A percentile compares a stretch with the other conserved stretches of the same genome.
These are phyloP conservation scores for Penicillium sp. DNA, from an alignment of 2,329 filamentous ascomycete genomes.

Conservation along the genomic window DNA sequence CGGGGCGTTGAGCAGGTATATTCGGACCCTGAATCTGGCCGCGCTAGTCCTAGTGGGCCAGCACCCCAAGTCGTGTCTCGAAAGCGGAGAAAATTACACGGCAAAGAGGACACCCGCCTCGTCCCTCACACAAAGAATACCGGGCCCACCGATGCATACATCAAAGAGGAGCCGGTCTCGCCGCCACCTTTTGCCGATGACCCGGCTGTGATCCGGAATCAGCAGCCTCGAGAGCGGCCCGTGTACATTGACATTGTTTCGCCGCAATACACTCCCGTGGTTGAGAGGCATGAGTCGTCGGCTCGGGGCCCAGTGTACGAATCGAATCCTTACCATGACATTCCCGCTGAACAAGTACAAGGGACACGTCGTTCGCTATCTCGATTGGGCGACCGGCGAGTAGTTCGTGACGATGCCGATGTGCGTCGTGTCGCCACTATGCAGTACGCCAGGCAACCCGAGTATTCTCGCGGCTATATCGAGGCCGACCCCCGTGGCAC, in stretches of 20 bases:
- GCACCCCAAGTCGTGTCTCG: constrained; percentile 48
- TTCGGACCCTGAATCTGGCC: constrained; percentile 35
- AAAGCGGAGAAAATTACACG: constrained; percentile 54
- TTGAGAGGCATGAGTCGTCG: constrained; percentile 36
- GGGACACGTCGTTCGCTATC: constrained; percentile 42
- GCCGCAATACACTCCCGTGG: constrained; percentile 39
- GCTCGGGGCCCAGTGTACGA: constrained; percentile 37
- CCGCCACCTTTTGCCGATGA: constrained; percentile 57
- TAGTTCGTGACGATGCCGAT: constrained; percentile 46
- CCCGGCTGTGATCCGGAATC: constrained; percentile 38
- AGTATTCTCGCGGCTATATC: constrained; percentile 45
- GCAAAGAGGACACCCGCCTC: constrained; percentile 37
- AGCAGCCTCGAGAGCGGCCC: constrained; percentile 43
- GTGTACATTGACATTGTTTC: constrained; percentile 52
- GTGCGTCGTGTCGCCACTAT: constrained; percentile 51
- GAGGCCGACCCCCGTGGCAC: constrained; percentile 44
- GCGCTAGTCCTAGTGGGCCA: constrained; percentile 48
- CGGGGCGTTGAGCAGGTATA: constrained; percentile 30
- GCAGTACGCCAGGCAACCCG: constrained; percentile 46
- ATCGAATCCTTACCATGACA: constrained; percentile 36
- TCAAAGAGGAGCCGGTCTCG: constrained; percentile 65
- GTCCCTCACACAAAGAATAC: constrained; percentile 36
- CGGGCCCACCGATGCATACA: constrained; percentile 51
- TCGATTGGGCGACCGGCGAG: constrained; percentile 39
- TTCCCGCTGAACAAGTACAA: constrained; percentile 37